These are phyloP conservation scores for Solanum hybrid DNA, from an alignment of 305 asterid genomes.

Conservation along the genomic window DNA sequence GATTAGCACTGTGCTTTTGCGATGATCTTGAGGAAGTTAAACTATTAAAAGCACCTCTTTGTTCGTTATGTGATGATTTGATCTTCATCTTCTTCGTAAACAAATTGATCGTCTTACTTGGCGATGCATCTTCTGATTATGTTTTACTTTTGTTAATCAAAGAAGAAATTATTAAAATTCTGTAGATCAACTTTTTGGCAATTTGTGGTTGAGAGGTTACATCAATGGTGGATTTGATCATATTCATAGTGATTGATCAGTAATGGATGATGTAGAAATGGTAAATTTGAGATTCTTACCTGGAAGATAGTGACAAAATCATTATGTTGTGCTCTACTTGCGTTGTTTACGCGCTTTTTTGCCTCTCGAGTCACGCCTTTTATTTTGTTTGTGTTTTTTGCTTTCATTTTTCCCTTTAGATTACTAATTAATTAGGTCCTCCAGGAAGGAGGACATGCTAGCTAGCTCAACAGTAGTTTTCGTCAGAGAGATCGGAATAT, in stretches of 20 bases:
- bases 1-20: neutral
- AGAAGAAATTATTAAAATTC: neutral
- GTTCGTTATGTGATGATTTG: neutral
- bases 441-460: neutral
- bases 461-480: neutral
- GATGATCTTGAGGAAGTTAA: neutral
- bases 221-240: neutral
- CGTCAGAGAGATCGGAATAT: conserved; percentile 1
- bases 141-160: neutral
- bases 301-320: neutral
- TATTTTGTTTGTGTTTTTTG: neutral
- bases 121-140: neutral
- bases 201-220: neutral
- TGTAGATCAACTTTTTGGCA: neutral
- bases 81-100: neutral
- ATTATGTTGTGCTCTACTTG: neutral
- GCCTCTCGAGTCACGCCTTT: neutral
- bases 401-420: neutral
- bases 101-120: neutral
- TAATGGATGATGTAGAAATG: neutral
- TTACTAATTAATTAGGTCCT: neutral
- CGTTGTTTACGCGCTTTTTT: neutral
- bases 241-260: neutral
- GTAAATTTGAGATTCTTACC: neutral
- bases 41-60: neutral